Base-by-base conservation (phyloP, 2,329 filamentous ascomycete genomes). In the Chaetomiaceae sp. region DNA sequence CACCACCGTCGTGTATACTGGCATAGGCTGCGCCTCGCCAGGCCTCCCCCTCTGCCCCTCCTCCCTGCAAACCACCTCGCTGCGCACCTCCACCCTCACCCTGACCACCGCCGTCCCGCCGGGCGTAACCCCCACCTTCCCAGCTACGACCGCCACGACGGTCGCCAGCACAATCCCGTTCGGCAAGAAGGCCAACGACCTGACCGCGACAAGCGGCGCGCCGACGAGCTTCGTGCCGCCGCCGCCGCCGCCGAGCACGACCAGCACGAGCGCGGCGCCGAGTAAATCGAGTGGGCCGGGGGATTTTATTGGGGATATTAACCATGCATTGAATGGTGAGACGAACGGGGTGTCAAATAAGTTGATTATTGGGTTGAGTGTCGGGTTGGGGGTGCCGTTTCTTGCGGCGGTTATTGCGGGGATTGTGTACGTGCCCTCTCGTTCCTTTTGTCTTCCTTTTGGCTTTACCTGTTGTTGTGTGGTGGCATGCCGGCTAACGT, bases 31-130 rank as follows among this genome's bases (percentile, higher is more conserved):
- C 55, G 27, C 59, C 14, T 67, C 68, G 0, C 55, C 64, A 0
- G 69, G 66, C 0, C 46, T 75, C 0, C 53, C 69, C 26, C 70
- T 74, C 53, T 81, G 77, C 49, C 76, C 78, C 0, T 67, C 59
- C 1, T 75, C 73, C 0, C 62, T 72, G 12, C 75, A 77, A 54
- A 68, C 58, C 12, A 72, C 74, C 0, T 62, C 63, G 1, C 66
- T 66, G 14, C 61, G 60, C 2, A 63, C 61, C 0, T 65, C 59
- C 0, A 71, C 65, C 0, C 60, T 59, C 14, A 75, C 71, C 0
- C 53, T 68, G 1, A 61, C 67, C 2, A 69, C 71, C 0, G 57
- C 68, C 1, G 60, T 76, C 3, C 56, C 66, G 0, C 62, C 64
- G 0, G 69, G 72, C 0, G 58, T 56, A 0, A 50, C 60, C 0